These are phyloP conservation scores for Rickenella mellea DNA, from an alignment of 768 basidiomycete genomes.

Conservation along the genomic window DNA sequence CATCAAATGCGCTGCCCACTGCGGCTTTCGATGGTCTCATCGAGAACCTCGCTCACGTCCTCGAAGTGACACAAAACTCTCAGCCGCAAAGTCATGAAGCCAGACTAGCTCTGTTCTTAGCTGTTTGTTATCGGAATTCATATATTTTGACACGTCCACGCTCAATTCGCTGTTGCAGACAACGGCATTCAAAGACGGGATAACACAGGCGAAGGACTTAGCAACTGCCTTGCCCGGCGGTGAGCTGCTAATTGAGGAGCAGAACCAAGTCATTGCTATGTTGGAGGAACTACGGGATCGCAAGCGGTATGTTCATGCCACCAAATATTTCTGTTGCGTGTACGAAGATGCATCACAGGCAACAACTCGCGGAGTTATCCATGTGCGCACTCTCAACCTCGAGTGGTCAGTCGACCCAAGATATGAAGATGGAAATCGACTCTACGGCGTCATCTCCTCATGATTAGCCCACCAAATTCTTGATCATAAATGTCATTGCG, in stretches of 20 bases:
- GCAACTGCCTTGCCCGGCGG: slow-evolving; percentile 59
- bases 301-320: slow-evolving; percentile 39
- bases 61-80: too few relatives aligned
- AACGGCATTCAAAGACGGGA: slow-evolving; percentile 54
- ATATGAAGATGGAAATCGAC: slow-evolving; percentile 54
- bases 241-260: slow-evolving; percentile 58
- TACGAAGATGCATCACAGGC: slow-evolving; percentile 23
- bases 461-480: not conserved
- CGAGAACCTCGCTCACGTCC: not conserved
- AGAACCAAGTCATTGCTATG: slow-evolving; percentile 64
- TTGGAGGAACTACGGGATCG: slow-evolving; percentile 52
- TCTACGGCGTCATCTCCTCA: slow-evolving; percentile 66
- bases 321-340: slow-evolving; percentile 1
- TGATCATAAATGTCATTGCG: not conserved
- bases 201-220: slow-evolving; percentile 51
- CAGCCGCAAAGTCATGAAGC: too few relatives aligned
- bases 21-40: too few relatives aligned
- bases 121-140: too few relatives aligned
- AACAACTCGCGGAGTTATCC: slow-evolving; percentile 45
- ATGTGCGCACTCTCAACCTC: slow-evolving; percentile 26
- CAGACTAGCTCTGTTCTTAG: not conserved
- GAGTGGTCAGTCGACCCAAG: slow-evolving; percentile 6
- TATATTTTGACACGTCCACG: too few relatives aligned
- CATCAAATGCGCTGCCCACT: too few relatives aligned
- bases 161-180: slow-evolving; percentile 40